Conservation (phyloP, 2,329 filamentous ascomycete genomes). For the Grosmannia clavigera region DNA sequence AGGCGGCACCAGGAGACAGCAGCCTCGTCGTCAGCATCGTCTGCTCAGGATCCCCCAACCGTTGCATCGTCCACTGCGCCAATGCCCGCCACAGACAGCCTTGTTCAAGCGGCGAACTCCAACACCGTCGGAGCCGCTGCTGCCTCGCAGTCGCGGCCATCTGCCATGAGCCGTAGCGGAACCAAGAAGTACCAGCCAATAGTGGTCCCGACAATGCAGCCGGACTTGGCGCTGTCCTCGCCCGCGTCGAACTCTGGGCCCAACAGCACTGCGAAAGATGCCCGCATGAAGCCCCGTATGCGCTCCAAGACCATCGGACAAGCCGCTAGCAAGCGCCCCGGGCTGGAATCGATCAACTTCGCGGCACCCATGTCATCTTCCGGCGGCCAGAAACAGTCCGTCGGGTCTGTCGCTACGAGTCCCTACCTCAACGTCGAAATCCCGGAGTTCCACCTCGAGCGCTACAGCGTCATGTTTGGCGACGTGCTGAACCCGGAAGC, state of each 20-base stretch:
- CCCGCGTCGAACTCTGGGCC: not conserved
- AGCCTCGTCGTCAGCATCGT: not conserved
- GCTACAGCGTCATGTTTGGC: conserved; percentile 91
- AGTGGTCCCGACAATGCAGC: conserved; percentile 24
- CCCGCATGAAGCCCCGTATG: conserved; percentile 7
- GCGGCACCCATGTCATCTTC: not conserved
- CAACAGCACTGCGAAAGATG: not conserved
- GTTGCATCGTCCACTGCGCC: not conserved
- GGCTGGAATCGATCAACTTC: not conserved
- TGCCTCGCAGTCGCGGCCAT: conserved; percentile 6
- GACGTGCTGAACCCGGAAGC: conserved; percentile 43
- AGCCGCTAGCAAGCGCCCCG: conserved; percentile 3
- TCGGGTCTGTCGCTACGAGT: conserved; percentile 7
- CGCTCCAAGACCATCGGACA: conserved; percentile 13
- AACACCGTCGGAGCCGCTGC: not conserved
- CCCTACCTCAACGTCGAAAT: conserved; percentile 63
- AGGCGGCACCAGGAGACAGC: conserved; percentile 25
- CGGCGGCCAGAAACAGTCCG: not conserved
- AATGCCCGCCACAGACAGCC: not conserved
- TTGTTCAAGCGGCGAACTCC: not conserved
- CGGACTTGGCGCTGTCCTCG: conserved; percentile 18
- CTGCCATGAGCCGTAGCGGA: conserved; percentile 20
- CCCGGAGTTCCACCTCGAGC: conserved; percentile 66
- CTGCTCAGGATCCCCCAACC: not conserved
- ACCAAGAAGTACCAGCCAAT: conserved; percentile 32